A percentile compares a stretch with the other conserved stretches of the same genome.
These are phyloP conservation scores for maize (Zea mays) DNA, from an alignment of 176 grass and related monocot species.

Conservation along the genomic window DNA sequence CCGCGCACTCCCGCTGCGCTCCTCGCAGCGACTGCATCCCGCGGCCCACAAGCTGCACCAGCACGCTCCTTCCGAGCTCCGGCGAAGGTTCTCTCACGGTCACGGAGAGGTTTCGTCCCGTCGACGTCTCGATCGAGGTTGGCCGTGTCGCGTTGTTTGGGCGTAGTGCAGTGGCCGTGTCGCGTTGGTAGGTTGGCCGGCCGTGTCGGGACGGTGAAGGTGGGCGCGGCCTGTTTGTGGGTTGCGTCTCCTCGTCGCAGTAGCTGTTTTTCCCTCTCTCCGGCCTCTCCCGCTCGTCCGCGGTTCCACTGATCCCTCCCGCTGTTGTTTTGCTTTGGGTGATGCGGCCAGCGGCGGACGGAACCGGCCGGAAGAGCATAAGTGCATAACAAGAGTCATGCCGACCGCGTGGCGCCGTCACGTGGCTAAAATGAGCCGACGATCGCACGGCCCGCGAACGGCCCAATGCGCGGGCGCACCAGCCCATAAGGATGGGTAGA, in stretches of 20 bases:
- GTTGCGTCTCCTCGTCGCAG: background rate
- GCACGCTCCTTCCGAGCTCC: background rate
- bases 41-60: background rate
- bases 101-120: background rate
- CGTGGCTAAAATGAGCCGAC: background rate
- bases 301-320: background rate
- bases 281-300: background rate
- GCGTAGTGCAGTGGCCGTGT: background rate
- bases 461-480: background rate
- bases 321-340: background rate
- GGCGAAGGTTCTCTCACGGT: background rate
- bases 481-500: background rate
- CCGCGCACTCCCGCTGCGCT: background rate
- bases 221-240: background rate
- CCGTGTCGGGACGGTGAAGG: background rate
- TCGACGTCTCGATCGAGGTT: background rate
- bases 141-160: background rate
- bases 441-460: background rate
- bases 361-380: background rate
- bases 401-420: background rate
- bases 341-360: background rate
- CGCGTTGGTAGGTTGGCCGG: background rate
- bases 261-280: background rate
- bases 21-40: slow-evolving; percentile 35
- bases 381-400: background rate